Evolutionary conservation across 139 green algal genomes (phyloP), one percentile per base, ranked within the genome.

Genomic region (Chlorella ohadii): DNA sequence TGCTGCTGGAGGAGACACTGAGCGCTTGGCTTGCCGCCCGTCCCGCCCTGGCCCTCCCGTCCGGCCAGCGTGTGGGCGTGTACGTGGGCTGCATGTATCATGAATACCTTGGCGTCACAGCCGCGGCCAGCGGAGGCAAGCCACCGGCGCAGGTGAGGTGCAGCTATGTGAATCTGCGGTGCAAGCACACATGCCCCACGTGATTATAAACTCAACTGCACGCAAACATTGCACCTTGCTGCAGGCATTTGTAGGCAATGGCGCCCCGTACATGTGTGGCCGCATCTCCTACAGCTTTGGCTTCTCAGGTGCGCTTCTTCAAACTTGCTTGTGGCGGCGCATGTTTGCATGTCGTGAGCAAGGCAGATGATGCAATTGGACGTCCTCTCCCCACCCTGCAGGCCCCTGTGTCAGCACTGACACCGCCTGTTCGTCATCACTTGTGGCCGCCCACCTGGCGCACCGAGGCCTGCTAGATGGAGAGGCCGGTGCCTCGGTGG

Each of bases 41-140:
- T 23, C 4, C 55, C 11, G 59, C 39, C 25, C 25, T 67, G 15
- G 36, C 22, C n/a, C 28, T 47, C 7, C 25, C 12, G 13, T 16
- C 12, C 27, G 70, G 1, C 34, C 77, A 85, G 51, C 51, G 51
- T 9, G 51, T 65, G 31, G 89, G 89, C 23, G 80, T 93, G 1
- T 92, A 92, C 41, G 78, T 88, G 7, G 89, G 89, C 23, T 89
- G 88, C 85, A 93, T 93, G 89, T 91, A 91, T 81, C 82, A 88
- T 31, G 89, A 92, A 64, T 89, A 91, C 79, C 67, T 88, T 25
- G n/a, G 74, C 13, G 31, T 87, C 1, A 74, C 79, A 56, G 51
- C 68, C 12, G 36, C 36, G 0, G 19, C 4, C 7, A 47, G 27
- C 0, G 34, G 57, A 15, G 33, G 67, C 44, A 68, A 87, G 5